Conservation (phyloP, 164 flowering plant species). For the Vitis rupestris region DNA sequence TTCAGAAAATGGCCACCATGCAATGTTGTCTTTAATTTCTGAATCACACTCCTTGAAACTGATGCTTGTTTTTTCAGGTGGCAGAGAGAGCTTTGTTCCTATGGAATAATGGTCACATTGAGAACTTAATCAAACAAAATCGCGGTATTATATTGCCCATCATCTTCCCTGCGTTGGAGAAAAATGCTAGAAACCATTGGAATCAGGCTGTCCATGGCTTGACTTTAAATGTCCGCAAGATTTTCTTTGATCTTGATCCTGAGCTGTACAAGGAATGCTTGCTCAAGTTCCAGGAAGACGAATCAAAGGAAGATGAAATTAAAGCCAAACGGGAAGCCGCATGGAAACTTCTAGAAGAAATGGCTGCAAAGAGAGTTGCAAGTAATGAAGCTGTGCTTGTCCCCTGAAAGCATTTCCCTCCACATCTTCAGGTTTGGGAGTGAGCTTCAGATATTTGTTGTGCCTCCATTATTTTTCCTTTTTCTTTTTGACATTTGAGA, state of each 20-base stretch:
- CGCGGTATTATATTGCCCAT: slow-evolving; percentile 64
- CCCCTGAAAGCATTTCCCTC: slow-evolving; percentile 8
- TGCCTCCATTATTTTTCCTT: background rate
- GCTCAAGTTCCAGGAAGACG: slow-evolving; percentile 59
- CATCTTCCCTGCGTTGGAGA: slow-evolving; percentile 72
- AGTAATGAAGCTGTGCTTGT: slow-evolving; percentile 47
- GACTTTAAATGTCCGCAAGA: slow-evolving; percentile 67
- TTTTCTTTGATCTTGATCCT: slow-evolving; percentile 68
- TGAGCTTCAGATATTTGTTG: background rate
- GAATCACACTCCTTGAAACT: background rate
- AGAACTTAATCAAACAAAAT: slow-evolving; percentile 63
- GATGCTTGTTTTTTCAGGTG: slow-evolving; percentile 40
- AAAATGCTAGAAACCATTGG: slow-evolving; percentile 66
- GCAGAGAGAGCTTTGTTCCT: slow-evolving; percentile 73
- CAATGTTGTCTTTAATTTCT: background rate
- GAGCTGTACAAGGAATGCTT: slow-evolving; percentile 64
- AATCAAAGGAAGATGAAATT: slow-evolving; percentile 41
- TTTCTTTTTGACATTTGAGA: background rate
- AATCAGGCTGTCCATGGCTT: slow-evolving; percentile 72
- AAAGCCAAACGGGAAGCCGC: slow-evolving; percentile 52
- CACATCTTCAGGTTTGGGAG: slow-evolving; percentile 1
- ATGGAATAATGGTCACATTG: slow-evolving; percentile 79
- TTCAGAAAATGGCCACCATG: background rate
- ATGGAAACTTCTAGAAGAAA: slow-evolving; percentile 73
- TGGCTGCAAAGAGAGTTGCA: slow-evolving; percentile 50